phyloP scores from a whole-genome alignment of 192 early-diverging fungal genomes.

The Phlyctochytrium bullatum region DNA sequence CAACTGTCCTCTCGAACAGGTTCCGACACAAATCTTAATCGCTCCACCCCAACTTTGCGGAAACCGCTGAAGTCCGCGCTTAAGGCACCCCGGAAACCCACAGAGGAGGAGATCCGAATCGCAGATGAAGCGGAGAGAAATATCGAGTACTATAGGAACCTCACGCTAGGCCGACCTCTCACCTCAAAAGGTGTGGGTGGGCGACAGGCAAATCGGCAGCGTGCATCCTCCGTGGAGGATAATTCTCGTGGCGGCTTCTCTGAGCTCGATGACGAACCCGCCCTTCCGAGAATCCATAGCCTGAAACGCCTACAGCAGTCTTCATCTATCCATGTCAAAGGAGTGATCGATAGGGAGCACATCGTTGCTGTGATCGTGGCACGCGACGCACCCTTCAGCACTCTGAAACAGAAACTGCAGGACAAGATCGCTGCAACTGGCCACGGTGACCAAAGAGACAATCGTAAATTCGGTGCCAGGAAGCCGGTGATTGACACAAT shows the following conservation, averaged over 20 bases:
- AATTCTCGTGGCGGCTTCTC: background rate
- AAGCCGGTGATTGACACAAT: background rate
- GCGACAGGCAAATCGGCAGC: too few relatives aligned
- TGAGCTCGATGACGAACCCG: background rate
- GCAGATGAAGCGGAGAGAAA: background rate
- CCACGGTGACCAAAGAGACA: background rate
- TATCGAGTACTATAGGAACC: background rate
- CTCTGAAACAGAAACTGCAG: background rate
- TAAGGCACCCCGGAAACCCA: background rate
- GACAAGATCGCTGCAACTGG: background rate
- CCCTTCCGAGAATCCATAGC: background rate
- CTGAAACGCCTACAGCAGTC: background rate
- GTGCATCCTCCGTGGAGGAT: background rate
- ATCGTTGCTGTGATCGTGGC: background rate
- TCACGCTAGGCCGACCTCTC: background rate
- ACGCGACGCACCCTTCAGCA: background rate
- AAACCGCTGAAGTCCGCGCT: constrained; percentile 5
- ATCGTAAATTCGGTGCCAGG: background rate
- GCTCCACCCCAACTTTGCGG: background rate
- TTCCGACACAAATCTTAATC: background rate
- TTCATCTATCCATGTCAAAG: background rate
- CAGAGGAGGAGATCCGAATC: constrained; percentile 4
- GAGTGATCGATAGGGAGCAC: background rate
- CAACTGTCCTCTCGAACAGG: too few relatives aligned
- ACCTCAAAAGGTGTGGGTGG: too few relatives aligned